These are phyloP conservation scores for Limonomyces culmigenus DNA, from an alignment of 1,284 basidiomycete genomes.

Conservation along the genomic window DNA sequence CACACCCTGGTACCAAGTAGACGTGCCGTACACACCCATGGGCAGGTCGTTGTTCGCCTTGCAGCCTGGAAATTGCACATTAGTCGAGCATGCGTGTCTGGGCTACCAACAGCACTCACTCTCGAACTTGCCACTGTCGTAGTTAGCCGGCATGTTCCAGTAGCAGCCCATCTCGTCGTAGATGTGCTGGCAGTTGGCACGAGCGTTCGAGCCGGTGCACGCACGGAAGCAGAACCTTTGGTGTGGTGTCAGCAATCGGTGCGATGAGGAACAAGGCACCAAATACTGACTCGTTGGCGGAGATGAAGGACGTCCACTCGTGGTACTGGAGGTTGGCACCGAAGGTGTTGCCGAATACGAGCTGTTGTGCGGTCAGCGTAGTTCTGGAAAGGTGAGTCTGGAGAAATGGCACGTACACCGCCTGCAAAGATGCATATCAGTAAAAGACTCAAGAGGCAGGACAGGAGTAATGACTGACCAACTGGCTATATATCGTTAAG, in stretches of 20 bases:
- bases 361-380: slow-evolving; percentile 48
- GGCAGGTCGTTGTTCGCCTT: slow-evolving; percentile 14
- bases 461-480: no score
- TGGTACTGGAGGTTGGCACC: slow-evolving; percentile 37
- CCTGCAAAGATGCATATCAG: no score
- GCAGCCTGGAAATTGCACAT: no score
- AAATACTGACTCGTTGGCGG: slow-evolving; percentile 50
- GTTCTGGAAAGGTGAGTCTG: no score
- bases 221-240: no score
- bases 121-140: slow-evolving; percentile 39
- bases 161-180: slow-evolving; percentile 48
- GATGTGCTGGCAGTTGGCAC: slow-evolving; percentile 47
- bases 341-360: slow-evolving; percentile 61
- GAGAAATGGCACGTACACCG: no score
- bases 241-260: slow-evolving; percentile 20
- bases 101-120: no score
- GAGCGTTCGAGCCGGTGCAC: slow-evolving; percentile 30
- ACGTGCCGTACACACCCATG: slow-evolving; percentile 46
- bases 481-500: no score
- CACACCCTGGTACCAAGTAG: slow-evolving; percentile 39
- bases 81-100: no score
- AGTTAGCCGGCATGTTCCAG: slow-evolving; percentile 59
- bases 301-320: slow-evolving; percentile 58
- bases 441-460: no score
- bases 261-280: slow-evolving; percentile 33